Conservation (phyloP, 2,329 filamentous ascomycete species). For the Gnomoniopsis smithogilvyi region DNA sequence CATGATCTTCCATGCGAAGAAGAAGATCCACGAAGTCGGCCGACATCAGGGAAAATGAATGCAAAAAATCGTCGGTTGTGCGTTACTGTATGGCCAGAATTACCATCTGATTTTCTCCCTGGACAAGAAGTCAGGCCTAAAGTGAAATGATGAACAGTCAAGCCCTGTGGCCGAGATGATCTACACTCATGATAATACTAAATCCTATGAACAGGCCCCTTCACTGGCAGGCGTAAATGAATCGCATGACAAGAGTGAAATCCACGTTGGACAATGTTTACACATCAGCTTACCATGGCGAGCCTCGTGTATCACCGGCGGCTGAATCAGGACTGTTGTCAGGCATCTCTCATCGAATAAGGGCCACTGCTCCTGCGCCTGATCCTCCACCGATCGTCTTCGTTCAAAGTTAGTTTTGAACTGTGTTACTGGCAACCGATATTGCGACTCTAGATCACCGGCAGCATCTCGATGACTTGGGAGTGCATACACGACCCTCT, state of each 20-base stretch:
- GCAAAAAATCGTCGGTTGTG: not conserved
- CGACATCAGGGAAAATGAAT: constrained; percentile 3
- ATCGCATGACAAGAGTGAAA: not conserved
- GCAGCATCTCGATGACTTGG: too few species aligned
- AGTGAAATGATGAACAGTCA: too few species aligned
- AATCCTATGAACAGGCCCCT: not conserved
- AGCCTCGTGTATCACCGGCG: not conserved
- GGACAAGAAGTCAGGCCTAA: not conserved
- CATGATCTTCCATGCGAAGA: constrained; percentile 16
- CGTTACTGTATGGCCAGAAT: not conserved
- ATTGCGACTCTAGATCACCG: too few species aligned
- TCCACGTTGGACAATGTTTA: not conserved
- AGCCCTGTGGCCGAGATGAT: too few species aligned
- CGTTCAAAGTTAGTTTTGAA: not conserved
- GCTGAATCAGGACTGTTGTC: not conserved
- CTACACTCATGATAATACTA: too few species aligned
- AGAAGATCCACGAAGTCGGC: constrained; percentile 5
- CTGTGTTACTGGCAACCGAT: not conserved
- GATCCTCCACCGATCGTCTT: not conserved
- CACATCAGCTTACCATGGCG: not conserved
- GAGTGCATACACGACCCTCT: too few species aligned
- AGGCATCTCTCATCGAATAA: not conserved
- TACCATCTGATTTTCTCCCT: not conserved
- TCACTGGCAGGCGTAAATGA: not conserved
- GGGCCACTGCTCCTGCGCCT: not conserved